Evolutionary conservation across 1,284 basidiomycete species (phyloP).

Genomic region (Fomes fomentarius): DNA sequence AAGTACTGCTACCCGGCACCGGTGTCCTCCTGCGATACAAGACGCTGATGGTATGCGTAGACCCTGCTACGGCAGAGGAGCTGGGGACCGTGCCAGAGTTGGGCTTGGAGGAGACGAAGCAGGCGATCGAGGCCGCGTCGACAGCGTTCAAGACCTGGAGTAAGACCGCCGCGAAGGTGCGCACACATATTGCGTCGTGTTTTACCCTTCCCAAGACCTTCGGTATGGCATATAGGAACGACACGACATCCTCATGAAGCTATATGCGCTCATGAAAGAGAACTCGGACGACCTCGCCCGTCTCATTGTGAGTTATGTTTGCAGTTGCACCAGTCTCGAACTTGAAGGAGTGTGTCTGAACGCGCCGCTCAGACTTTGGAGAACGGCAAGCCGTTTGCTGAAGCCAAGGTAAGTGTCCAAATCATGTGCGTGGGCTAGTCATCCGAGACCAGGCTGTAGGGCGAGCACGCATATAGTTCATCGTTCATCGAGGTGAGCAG

Average conservation of each 20-base stretch:
- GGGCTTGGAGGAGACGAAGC: conserved; percentile 78
- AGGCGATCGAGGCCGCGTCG: conserved; percentile 78
- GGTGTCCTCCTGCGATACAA: no score
- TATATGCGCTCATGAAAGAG: conserved; percentile 75
- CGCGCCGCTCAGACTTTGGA: conserved; percentile 73
- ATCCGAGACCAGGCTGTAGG: conserved; percentile 41
- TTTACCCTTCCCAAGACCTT: background rate
- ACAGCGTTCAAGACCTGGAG: conserved; percentile 83
- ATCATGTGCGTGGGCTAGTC: background rate
- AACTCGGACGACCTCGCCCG: conserved; percentile 82
- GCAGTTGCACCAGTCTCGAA: no score
- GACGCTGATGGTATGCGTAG: conserved; percentile 40
- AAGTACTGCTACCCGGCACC: conserved; percentile 32
- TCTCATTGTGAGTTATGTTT: conserved; percentile 66
- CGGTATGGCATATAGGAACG: conserved; percentile 55
- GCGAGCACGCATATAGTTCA: conserved; percentile 81
- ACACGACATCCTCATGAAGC: conserved; percentile 79
- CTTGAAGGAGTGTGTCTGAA: no score
- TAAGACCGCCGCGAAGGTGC: conserved; percentile 78
- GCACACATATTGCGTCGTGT: conserved; percentile 8
- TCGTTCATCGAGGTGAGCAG: conserved; percentile 80
- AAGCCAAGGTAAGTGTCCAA: conserved; percentile 64
- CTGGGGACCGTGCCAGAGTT: conserved; percentile 88
- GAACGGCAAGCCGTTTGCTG: conserved; percentile 88
- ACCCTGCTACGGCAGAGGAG: conserved; percentile 82